phyloP scores from a whole-genome alignment of 768 basidiomycete genomes.

The Tephrocybe sp. region DNA sequence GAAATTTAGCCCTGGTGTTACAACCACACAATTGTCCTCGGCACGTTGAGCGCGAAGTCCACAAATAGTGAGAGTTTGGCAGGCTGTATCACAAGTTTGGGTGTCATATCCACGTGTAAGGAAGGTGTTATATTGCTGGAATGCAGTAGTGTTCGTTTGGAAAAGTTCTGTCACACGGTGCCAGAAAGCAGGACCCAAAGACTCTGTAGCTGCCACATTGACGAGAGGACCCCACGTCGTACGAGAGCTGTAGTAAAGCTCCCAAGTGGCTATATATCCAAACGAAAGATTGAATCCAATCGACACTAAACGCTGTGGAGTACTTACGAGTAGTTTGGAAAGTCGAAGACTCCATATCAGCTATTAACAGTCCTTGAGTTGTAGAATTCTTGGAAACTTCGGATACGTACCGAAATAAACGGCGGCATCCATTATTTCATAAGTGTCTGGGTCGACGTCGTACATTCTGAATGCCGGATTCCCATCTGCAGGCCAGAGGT shows the following conservation, averaged over 20 bases:
- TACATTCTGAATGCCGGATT: slow-evolving; percentile 59
- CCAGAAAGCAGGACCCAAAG: slow-evolving; percentile 57
- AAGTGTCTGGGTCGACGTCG: slow-evolving; percentile 65
- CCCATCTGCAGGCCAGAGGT: slow-evolving; percentile 31
- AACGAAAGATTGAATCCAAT: slow-evolving; percentile 1
- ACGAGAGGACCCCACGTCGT: slow-evolving; percentile 46
- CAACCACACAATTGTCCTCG: slow-evolving; percentile 38
- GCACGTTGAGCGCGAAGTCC: slow-evolving; percentile 39
- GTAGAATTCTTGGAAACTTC: not conserved
- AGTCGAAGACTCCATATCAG: slow-evolving; percentile 35
- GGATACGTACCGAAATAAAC: slow-evolving; percentile 43
- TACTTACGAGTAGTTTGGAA: slow-evolving; percentile 47
- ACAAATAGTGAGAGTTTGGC: slow-evolving; percentile 41
- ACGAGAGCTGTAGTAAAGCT: slow-evolving; percentile 56
- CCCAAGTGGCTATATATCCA: slow-evolving; percentile 40
- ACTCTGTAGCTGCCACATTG: slow-evolving; percentile 29
- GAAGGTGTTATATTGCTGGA: slow-evolving; percentile 44
- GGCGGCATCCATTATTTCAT: slow-evolving; percentile 58
- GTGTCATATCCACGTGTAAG: slow-evolving; percentile 37
- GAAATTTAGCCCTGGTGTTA: slow-evolving; percentile 8
- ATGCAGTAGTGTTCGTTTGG: slow-evolving; percentile 40
- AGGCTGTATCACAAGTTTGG: slow-evolving; percentile 30
- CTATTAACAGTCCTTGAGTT: slow-evolving; percentile 20
- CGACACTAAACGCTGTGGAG: slow-evolving; percentile 1
- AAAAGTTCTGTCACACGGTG: slow-evolving; percentile 57